A percentile compares a stretch with the other conserved stretches of the same genome.
phyloP scores from a whole-genome alignment of 352 stramenopile species.

The Globisporangium mamillatum region DNA sequence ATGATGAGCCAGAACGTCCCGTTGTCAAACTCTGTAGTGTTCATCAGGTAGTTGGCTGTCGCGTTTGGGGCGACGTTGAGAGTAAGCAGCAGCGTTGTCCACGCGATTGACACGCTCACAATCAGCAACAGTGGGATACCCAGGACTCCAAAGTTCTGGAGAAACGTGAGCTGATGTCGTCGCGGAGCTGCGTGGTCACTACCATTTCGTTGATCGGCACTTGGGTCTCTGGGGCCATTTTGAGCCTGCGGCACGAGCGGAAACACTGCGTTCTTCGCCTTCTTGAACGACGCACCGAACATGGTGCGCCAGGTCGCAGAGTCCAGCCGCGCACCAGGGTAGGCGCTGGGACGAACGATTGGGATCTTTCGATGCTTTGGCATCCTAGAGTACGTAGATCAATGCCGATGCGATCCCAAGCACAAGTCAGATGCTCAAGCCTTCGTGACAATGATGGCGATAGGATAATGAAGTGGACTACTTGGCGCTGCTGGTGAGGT shows the following conservation, averaged over 20 bases:
- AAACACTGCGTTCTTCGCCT: slow-evolving; percentile 5
- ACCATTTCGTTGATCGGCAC: background rate
- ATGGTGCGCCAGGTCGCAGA: slow-evolving; percentile 6
- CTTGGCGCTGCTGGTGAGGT: no score
- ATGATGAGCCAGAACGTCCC: slow-evolving; percentile 47
- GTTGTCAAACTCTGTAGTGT: slow-evolving; percentile 42
- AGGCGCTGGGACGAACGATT: slow-evolving; percentile 8
- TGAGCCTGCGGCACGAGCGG: background rate
- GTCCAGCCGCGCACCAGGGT: slow-evolving; percentile 13
- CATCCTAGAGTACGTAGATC: background rate
- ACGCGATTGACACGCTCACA: slow-evolving; percentile 23
- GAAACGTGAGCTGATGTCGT: slow-evolving; percentile 22
- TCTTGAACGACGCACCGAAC: slow-evolving; percentile 1
- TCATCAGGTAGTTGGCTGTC: slow-evolving; percentile 44
- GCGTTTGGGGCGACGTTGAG: slow-evolving; percentile 40
- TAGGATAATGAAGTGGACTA: slow-evolving; percentile 1
- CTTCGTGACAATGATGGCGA: background rate
- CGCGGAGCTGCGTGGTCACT: background rate
- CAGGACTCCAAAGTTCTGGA: slow-evolving; percentile 28
- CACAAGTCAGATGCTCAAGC: no score
- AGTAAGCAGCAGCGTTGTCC: slow-evolving; percentile 35
- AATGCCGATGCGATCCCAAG: no score
- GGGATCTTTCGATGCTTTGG: slow-evolving; percentile 8
- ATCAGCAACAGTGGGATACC: slow-evolving; percentile 25
- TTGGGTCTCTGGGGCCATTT: background rate